These are phyloP conservation scores for Strobilomyces echinocephalus DNA, from an alignment of 768 basidiomycete genomes.

Conservation along the genomic window DNA sequence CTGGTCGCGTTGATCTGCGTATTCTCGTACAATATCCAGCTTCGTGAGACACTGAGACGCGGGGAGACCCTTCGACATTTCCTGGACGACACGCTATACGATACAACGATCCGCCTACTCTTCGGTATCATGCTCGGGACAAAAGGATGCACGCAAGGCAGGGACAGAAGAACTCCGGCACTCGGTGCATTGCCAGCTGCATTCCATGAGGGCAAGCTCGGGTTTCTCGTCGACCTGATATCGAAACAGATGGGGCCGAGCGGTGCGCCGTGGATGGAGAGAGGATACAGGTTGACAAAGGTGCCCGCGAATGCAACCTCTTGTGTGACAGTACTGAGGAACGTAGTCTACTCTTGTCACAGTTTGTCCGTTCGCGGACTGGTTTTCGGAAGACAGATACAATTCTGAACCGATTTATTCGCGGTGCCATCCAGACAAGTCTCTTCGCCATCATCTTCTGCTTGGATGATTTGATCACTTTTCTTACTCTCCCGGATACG, in stretches of 20 bases:
- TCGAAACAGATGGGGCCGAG: slow-evolving; percentile 57
- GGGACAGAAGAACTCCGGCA: slow-evolving; percentile 68
- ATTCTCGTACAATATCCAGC: slow-evolving; percentile 71
- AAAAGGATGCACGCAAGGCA: slow-evolving; percentile 62
- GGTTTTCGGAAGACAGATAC: too few species aligned
- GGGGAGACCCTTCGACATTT: slow-evolving; percentile 62
- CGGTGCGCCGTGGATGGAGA: slow-evolving; percentile 20
- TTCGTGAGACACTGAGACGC: slow-evolving; percentile 49
- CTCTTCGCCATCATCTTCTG: too few species aligned
- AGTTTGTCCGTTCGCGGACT: too few species aligned
- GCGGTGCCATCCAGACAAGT: too few species aligned
- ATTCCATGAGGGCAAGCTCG: slow-evolving; percentile 70
- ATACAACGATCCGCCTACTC: slow-evolving; percentile 66
- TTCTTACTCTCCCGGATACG: too few species aligned
- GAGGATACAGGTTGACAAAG: slow-evolving; percentile 29
- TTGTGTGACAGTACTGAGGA: too few species aligned
- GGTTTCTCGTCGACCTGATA: slow-evolving; percentile 82
- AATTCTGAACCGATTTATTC: too few species aligned
- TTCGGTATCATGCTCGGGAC: slow-evolving; percentile 87
- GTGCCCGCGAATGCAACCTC: slow-evolving; percentile 24
- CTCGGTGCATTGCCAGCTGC: slow-evolving; percentile 63
- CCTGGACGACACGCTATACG: slow-evolving; percentile 79
- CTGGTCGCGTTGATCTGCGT: slow-evolving; percentile 73
- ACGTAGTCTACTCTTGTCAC: too few species aligned
- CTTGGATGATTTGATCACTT: too few species aligned